Conservation (phyloP, 2,329 filamentous ascomycete genomes). For the Xylaria sp. region DNA sequence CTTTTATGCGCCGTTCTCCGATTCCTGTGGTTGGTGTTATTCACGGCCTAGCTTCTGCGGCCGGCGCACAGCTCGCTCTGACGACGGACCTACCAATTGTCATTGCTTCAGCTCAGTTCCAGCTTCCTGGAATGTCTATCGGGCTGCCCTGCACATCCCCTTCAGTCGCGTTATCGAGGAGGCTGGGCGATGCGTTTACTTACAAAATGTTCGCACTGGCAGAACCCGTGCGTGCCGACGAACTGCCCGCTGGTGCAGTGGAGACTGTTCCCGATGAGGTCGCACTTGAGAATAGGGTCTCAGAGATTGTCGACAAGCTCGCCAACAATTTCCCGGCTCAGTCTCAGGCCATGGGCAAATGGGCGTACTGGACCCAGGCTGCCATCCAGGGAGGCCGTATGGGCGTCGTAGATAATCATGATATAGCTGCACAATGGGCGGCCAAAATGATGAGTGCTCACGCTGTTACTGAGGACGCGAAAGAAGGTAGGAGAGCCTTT, state of each 20-base stretch:
- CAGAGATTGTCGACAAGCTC: constrained; percentile 41
- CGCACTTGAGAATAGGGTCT: constrained; percentile 44
- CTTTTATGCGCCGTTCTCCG: constrained; percentile 48
- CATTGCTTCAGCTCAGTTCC: constrained; percentile 39
- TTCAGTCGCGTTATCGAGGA: constrained; percentile 43
- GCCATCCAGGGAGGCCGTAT: constrained; percentile 1
- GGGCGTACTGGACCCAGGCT: constrained; percentile 51
- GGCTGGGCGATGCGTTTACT: constrained; percentile 41
- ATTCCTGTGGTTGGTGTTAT: constrained; percentile 48
- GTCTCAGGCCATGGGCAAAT: constrained; percentile 50
- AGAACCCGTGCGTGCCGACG: constrained; percentile 43
- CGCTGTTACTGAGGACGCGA: neutral
- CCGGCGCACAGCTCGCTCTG: constrained; percentile 50
- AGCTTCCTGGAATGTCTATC: constrained; percentile 47
- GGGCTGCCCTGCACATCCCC: constrained; percentile 50
- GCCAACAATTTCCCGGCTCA: constrained; percentile 42
- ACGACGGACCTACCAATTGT: constrained; percentile 48
- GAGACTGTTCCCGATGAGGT: constrained; percentile 43
- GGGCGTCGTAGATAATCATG: neutral
- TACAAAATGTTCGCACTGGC: constrained; percentile 48
- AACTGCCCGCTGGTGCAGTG: constrained; percentile 42
- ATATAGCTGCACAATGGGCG: constrained; percentile 1
- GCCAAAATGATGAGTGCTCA: neutral
- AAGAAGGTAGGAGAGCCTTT: constrained; percentile 16
- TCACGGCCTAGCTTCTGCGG: constrained; percentile 49